Evolutionary conservation across 768 basidiomycete species (phyloP), one percentile per base, ranked within the genome.

Genomic region (Psilocybe sp.): DNA sequence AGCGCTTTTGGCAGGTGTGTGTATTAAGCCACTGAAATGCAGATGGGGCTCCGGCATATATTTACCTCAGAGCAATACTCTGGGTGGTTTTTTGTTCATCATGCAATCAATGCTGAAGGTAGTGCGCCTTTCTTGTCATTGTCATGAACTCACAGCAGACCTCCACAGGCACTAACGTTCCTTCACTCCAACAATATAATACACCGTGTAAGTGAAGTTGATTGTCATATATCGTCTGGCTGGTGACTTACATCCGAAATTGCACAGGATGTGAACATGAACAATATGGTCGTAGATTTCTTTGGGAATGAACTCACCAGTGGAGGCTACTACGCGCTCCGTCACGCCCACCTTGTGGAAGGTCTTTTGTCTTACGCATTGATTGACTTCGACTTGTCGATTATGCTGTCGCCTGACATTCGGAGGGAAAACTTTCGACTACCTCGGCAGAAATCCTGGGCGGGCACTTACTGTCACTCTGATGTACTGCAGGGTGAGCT

Each of bases 401-500:
- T 58, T n/a, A 57, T 59, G 42, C 47, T 54, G 10, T 59, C 63
- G 7, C 43, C 41, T 0, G 51, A 47, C n/a, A 18, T 20, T 16
- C 33, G 49, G 33, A 35, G 42, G 32, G 18, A n/a, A 41, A 31
- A 44, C 23, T 37, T 49, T 40, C n/a, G 40, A 45, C 36, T 60
- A 23, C 50, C 57, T 36, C 46, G 56, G 58, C 11, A 37, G 9
- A 45, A 42, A 40, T 47, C 55, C 6, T 56, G 39, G 34, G 10
- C 13, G 1, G 55, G 58, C 2, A 42, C 52, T 19, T 35, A 47
- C 31, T 12, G 40, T 15, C 52, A 46, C 3, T 23, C 16, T 13
- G 58, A 59, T 36, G 52, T 56, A 0, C 5, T 16, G 4, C 57
- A 64, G 47, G 66, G 64, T 3, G 63, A 66, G 43, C 52, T 52